Evolutionary conservation across 345 rosid species (phyloP), one percentile per base, ranked within the genome.

Genomic region (Lepidium sativum): DNA sequence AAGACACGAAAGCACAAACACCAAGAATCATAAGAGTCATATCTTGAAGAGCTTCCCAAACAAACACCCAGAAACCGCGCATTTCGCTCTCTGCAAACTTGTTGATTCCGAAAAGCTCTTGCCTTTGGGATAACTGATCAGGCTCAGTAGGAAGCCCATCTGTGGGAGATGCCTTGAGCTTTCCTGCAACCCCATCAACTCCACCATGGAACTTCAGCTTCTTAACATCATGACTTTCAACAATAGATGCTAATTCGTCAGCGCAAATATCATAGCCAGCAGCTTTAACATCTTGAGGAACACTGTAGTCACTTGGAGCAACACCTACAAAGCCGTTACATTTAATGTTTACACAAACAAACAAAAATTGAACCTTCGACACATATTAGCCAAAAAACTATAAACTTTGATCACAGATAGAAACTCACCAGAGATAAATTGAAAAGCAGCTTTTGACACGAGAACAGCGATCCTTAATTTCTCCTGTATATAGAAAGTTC

Each of bases 21-120:
- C 91, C 98, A 49, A 92, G 85, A 61, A 92, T 89, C 96, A 89
- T 82, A 1, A 92, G 88, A 12, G 98, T 89, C 96, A 85, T 89
- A 54, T 92, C 96, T 11, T 89, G 95, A 57, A 92, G 85, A 41
- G 98, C 98, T 81, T 92, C 98, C 95, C 95, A 92, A 4, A 92
- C 92, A 65, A 79, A 92, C 18, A 87, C 59, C 96, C 86, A 84
- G 80, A 89, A 92, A 60, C 89, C 77, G 21, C 78, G 74, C 32
- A 76, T 37, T 66, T 81, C 87, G 13, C 76, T 72, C 75, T 87
- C 96, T 1, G 95, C 92, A 73, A 92, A 92, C 75, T 79, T 85
- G 62, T 92, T 92, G 77, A 89, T 81, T 10, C 96, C 98, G 27
- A 68, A 87, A 17, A 89, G 67, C 59, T 84, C 85, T 83, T 85